Conservation (phyloP, 2,329 filamentous ascomycete species). For the Plectosphaerella sp. region DNA sequence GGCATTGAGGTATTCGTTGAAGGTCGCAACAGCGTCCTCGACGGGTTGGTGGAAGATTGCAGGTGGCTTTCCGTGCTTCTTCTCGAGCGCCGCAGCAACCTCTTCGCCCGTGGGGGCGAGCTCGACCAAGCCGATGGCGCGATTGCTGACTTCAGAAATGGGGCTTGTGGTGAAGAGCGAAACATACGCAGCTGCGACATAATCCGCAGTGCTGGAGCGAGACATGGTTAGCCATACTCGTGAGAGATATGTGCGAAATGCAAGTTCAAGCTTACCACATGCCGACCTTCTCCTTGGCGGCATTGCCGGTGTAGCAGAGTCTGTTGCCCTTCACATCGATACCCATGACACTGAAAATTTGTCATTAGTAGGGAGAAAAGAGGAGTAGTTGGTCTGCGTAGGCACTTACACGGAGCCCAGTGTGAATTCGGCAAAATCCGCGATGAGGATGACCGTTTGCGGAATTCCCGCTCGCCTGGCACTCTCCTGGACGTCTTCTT, state of each 20-base stretch:
- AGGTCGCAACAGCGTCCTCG: slow-evolving; percentile 10
- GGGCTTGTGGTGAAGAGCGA: slow-evolving; percentile 20
- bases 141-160: slow-evolving; percentile 12
- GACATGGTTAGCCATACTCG: too few relatives aligned
- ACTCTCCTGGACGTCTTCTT: slow-evolving; percentile 16
- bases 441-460: slow-evolving; percentile 14
- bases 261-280: slow-evolving; percentile 1
- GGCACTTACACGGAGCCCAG: slow-evolving; percentile 10
- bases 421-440: slow-evolving; percentile 19
- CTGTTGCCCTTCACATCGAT: not conserved
- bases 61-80: slow-evolving; percentile 14
- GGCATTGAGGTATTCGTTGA: slow-evolving; percentile 4
- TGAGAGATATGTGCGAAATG: too few relatives aligned
- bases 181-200: slow-evolving; percentile 20
- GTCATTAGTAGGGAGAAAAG: too few relatives aligned
- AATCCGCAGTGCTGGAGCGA: slow-evolving; percentile 16
- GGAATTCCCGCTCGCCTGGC: slow-evolving; percentile 17
- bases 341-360: not conserved
- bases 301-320: not conserved
- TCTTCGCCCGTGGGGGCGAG: slow-evolving; percentile 18
- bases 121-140: slow-evolving; percentile 17
- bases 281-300: not conserved
- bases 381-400: too few relatives aligned
- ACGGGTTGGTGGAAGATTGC: slow-evolving; percentile 11
- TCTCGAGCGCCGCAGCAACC: slow-evolving; percentile 12